Evolutionary conservation across 495 filamentous ascomycete species (phyloP).

Genomic region (Rhypophila decipiens): DNA sequence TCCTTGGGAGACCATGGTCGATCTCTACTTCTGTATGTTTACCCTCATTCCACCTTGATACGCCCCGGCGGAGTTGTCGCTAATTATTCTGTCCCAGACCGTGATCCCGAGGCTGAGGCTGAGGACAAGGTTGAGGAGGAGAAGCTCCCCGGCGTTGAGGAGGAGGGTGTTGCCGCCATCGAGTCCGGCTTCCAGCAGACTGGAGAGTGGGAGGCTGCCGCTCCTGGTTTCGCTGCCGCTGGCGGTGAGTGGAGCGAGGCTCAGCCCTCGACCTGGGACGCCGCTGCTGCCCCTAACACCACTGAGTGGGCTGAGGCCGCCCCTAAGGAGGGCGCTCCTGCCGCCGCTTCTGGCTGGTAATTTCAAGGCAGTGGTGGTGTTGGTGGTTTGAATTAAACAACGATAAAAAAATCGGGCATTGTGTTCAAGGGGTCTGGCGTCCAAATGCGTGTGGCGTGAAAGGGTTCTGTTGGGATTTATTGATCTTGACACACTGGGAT

Average conservation of each 20-base stretch:
- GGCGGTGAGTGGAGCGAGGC: constrained; percentile 40
- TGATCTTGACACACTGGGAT: constrained; percentile 12
- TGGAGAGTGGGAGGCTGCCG: constrained; percentile 66
- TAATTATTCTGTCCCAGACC: constrained; percentile 51
- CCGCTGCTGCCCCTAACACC: constrained; percentile 31
- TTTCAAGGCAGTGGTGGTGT: no score
- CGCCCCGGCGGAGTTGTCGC: neutral
- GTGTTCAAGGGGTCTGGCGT: no score
- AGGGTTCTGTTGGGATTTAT: constrained; percentile 16
- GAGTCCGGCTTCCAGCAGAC: constrained; percentile 62
- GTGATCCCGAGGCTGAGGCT: constrained; percentile 97
- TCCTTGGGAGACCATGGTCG: constrained; percentile 97
- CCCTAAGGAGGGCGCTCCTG: constrained; percentile 33
- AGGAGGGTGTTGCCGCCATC: constrained; percentile 71
- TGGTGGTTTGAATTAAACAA: no score
- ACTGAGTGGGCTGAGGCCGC: constrained; percentile 64
- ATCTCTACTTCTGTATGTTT: constrained; percentile 90
- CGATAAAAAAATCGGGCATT: no score
- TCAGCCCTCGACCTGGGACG: constrained; percentile 71
- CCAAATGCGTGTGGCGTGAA: constrained; percentile 20
- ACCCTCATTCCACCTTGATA: neutral
- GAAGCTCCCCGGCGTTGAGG: constrained; percentile 72
- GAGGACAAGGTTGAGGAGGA: constrained; percentile 75
- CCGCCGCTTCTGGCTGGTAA: constrained; percentile 53
- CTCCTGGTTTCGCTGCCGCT: constrained; percentile 57